A percentile compares a stretch with the other conserved stretches of the same genome.
phyloP scores from a whole-genome alignment of 1,139 yeast species.

The Williopsis jadinii region DNA sequence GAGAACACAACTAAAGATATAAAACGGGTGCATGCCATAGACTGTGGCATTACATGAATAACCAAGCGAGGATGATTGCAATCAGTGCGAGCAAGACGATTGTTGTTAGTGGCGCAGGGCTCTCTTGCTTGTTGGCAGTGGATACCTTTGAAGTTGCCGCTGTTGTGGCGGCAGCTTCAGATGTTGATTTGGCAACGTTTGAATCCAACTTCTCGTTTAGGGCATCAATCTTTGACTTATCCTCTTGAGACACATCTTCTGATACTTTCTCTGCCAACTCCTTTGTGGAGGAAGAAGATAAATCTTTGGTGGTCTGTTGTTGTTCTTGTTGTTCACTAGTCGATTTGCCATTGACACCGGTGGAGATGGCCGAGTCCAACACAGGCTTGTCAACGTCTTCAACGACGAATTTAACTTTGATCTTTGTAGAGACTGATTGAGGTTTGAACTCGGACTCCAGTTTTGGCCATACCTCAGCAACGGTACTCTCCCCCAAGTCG shows the following conservation, averaged over 20 bases:
- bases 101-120: slow-evolving; percentile 44
- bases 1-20: too few species aligned
- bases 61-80: slow-evolving; percentile 57
- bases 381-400: slow-evolving; percentile 5
- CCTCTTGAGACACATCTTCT: slow-evolving; percentile 33
- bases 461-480: slow-evolving; percentile 66
- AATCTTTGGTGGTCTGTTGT: too few species aligned
- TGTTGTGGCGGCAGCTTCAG: slow-evolving; percentile 7
- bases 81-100: slow-evolving; percentile 42
- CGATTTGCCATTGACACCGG: slow-evolving; percentile 14
- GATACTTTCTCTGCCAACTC: slow-evolving; percentile 5
- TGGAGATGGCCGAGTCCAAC: slow-evolving; percentile 11
- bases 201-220: slow-evolving; percentile 39
- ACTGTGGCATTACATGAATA: slow-evolving; percentile 35
- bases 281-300: slow-evolving; percentile 11
- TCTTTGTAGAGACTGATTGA: slow-evolving; percentile 62
- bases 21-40: too few species aligned
- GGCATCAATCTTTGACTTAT: slow-evolving; percentile 33
- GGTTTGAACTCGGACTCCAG: slow-evolving; percentile 58
- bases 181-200: slow-evolving; percentile 16
- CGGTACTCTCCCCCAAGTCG: slow-evolving; percentile 45
- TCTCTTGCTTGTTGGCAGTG: slow-evolving; percentile 5
- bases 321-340: slow-evolving; percentile 3
- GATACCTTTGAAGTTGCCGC: slow-evolving; percentile 5
- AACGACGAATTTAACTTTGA: slow-evolving; percentile 61